A percentile compares a stretch with the other conserved stretches of the same genome.
Conservation (phyloP, 345 rosid species). For the Hypericum perforatum region DNA sequence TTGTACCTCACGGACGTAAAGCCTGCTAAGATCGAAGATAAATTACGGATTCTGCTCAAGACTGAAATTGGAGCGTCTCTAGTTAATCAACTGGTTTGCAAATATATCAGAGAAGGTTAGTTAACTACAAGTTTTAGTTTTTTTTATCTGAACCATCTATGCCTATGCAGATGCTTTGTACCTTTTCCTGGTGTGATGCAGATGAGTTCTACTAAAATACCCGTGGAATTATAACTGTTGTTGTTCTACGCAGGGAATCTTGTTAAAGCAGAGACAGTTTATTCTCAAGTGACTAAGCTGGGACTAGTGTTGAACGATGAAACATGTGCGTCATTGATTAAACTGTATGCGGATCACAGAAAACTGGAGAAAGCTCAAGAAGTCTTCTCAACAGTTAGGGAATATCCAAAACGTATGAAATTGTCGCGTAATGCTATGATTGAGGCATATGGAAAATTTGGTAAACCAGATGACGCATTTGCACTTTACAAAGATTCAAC, state of each 20-base stretch:
- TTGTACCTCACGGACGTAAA: constrained; percentile 34
- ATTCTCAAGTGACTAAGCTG: constrained; percentile 30
- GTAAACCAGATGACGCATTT: constrained; percentile 51
- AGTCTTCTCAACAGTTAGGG: constrained; percentile 35
- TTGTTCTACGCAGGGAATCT: constrained; percentile 37
- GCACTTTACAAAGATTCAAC: constrained; percentile 42
- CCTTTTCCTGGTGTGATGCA: not conserved
- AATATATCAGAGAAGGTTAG: constrained; percentile 48
- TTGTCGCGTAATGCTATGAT: constrained; percentile 49
- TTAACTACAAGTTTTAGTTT: not conserved
- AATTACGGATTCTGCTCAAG: constrained; percentile 42
- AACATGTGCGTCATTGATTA: constrained; percentile 42
- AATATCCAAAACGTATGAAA: constrained; percentile 31
- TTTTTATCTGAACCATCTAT: not conserved
- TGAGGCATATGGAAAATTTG: constrained; percentile 51
- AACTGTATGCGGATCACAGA: constrained; percentile 42
- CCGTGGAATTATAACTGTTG: not conserved
- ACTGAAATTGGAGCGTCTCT: constrained; percentile 36
- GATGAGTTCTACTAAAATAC: not conserved
- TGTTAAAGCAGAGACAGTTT: constrained; percentile 36
- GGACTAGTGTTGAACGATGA: constrained; percentile 40
- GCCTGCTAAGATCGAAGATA: constrained; percentile 25
- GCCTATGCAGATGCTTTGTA: not conserved
- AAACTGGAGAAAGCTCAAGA: constrained; percentile 45
- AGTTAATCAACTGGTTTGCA: constrained; percentile 40